Conservation (phyloP, 331 rosid species). For the Acacia pycnantha region DNA sequence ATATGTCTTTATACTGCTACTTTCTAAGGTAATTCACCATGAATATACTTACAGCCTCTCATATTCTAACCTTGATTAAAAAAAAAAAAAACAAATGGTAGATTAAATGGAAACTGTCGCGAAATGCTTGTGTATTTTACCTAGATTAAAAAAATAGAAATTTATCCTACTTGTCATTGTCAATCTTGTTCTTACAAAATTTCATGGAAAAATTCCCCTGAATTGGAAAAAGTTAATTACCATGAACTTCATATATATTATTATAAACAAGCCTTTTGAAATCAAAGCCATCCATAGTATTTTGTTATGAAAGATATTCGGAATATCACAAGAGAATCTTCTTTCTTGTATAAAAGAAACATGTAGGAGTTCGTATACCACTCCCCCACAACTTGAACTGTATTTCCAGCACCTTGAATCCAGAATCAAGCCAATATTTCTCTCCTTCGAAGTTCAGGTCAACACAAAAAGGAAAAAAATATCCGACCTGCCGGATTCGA, state of each 20-base stretch:
- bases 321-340: not conserved
- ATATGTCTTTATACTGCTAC: not conserved
- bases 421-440: not conserved
- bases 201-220: not conserved
- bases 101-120: not conserved
- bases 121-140: not conserved
- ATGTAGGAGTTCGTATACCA: not conserved
- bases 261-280: not conserved
- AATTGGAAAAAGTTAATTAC: not conserved
- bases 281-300: not conserved
- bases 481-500: slow-evolving; percentile 43
- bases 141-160: not conserved
- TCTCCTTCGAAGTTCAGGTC: not conserved
- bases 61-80: not conserved
- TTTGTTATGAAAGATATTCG: not conserved
- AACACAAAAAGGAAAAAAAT: not conserved
- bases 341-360: not conserved
- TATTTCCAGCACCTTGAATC: not conserved
- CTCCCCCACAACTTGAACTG: not conserved
- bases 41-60: not conserved
- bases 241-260: not conserved
- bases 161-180: too few relatives aligned
- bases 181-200: not conserved
- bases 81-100: too few relatives aligned
- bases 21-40: too few relatives aligned